Evolutionary conservation across 73 alveolate species (phyloP).

Genomic region (Paramecium sonneborni): DNA sequence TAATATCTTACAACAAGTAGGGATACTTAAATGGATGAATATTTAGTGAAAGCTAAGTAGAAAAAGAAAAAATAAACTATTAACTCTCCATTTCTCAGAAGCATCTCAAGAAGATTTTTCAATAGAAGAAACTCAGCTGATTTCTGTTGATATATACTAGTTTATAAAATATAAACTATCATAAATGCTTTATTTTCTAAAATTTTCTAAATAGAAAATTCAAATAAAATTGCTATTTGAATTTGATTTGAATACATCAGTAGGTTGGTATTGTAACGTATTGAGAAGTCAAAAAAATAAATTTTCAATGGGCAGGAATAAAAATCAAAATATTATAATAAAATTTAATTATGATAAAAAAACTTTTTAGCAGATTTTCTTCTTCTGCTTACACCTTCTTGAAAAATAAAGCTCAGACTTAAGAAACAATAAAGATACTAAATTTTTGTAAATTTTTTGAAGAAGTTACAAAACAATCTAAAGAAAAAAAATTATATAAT

Average conservation of each 20-base stretch:
- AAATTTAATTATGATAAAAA: neutral
- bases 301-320: too few relatives aligned
- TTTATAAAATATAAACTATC: too few relatives aligned
- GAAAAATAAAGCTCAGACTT: neutral
- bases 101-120: neutral
- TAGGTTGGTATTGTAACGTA: too few relatives aligned
- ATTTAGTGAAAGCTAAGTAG: neutral
- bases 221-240: too few relatives aligned
- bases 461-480: neutral
- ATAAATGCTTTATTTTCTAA: too few relatives aligned
- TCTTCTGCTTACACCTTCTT: neutral
- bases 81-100: neutral
- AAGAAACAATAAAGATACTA: neutral
- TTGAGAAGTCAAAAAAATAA: too few relatives aligned
- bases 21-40: neutral
- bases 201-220: too few relatives aligned
- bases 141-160: neutral
- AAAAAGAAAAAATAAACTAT: neutral
- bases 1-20: neutral
- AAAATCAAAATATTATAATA: too few relatives aligned
- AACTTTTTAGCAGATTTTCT: neutral
- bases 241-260: too few relatives aligned
- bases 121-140: neutral
- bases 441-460: slow-evolving; percentile 7
- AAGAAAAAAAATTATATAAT: neutral